Percentiles rank a stretch among this genome's conserved stretches.
These are phyloP conservation scores for Ganoderma lingzhi DNA, from an alignment of 1,284 basidiomycete species.

Conservation along the genomic window DNA sequence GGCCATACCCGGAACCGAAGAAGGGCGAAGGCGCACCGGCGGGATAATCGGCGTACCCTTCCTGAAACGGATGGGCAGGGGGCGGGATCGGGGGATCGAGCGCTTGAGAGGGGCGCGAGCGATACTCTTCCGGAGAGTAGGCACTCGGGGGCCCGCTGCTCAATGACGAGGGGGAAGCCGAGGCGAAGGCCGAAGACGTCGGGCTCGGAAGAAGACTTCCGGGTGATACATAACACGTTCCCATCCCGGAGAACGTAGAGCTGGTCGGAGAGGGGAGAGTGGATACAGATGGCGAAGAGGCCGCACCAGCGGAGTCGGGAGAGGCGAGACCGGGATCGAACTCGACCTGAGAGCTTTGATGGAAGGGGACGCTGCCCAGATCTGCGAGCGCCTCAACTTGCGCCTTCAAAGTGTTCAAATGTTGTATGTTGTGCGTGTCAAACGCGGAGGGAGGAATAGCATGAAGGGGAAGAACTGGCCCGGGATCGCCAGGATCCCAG, in stretches of 20 bases:
- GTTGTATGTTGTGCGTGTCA: not conserved
- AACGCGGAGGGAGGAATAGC: not conserved
- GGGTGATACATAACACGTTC: not conserved
- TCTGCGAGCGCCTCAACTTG: not conserved
- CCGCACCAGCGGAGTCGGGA: constrained; percentile 1
- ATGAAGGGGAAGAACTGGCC: not conserved
- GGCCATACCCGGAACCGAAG: not conserved
- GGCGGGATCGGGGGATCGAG: not conserved
- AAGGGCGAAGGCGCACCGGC: not conserved
- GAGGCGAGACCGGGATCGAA: not conserved
- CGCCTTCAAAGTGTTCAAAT: not conserved
- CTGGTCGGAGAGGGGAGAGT: not conserved
- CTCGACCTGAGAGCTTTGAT: not conserved
- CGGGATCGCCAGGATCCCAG: not conserved
- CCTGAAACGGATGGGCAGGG: not conserved
- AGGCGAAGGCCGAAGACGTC: not conserved
- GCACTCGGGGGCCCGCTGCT: not conserved
- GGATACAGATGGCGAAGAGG: not conserved
- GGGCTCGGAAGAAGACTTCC: not conserved
- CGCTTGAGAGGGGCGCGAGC: not conserved
- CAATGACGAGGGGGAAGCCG: not conserved
- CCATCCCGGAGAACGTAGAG: not conserved
- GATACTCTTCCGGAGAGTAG: not conserved
- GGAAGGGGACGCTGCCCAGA: not conserved
- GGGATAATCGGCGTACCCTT: not conserved